A percentile compares a stretch with the other conserved stretches of the same genome.
These are phyloP conservation scores for Macrocybe gigantea DNA, from an alignment of 768 basidiomycete species.

Conservation along the genomic window DNA sequence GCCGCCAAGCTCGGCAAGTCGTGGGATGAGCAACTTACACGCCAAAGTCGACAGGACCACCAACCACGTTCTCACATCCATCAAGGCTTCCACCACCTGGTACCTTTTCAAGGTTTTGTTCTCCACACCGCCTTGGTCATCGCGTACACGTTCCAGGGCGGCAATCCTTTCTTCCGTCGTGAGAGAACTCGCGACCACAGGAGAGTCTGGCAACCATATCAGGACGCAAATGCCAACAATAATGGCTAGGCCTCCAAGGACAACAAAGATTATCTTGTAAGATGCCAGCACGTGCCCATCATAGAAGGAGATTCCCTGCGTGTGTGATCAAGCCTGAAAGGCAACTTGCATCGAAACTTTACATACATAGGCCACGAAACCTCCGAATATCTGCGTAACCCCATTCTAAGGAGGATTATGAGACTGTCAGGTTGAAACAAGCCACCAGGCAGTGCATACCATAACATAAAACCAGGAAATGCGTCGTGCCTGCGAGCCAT, in stretches of 20 bases:
- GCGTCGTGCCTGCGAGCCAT: constrained; percentile 35
- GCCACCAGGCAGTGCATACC: constrained; percentile 25
- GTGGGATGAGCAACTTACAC: constrained; percentile 31
- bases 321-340: background rate
- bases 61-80: constrained; percentile 56
- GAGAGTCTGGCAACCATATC: constrained; percentile 61
- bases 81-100: constrained; percentile 51
- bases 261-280: constrained; percentile 57
- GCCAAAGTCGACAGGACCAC: constrained; percentile 53
- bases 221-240: constrained; percentile 50
- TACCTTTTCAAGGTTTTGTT: constrained; percentile 56
- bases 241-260: constrained; percentile 57
- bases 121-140: constrained; percentile 58
- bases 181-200: constrained; percentile 51
- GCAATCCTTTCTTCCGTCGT: constrained; percentile 56
- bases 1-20: constrained; percentile 1
- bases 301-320: constrained; percentile 52
- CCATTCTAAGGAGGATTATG: constrained; percentile 36
- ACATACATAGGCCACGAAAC: constrained; percentile 56
- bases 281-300: constrained; percentile 40
- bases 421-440: background rate
- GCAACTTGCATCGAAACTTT: background rate
- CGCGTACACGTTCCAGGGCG: constrained; percentile 58
- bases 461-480: constrained; percentile 66
- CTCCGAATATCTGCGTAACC: constrained; percentile 54